These are phyloP conservation scores for Trifolium fragiferum DNA, from an alignment of 306 rosid genomes.

Conservation along the genomic window DNA sequence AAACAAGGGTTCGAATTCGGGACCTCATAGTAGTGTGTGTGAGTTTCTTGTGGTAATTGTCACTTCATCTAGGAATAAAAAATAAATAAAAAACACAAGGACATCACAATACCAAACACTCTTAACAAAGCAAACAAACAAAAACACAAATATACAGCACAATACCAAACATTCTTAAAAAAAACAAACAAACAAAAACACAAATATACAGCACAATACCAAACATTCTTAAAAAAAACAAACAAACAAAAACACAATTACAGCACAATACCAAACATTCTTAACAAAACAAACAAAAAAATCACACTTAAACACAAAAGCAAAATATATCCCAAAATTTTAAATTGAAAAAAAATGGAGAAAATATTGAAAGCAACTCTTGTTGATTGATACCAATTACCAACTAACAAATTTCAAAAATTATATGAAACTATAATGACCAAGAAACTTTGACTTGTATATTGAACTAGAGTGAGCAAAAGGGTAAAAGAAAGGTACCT, in stretches of 20 bases:
- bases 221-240: conserved; percentile 7
- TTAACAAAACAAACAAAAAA: conserved; percentile 20
- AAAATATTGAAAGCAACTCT: conserved; percentile 38
- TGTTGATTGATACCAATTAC: conserved; percentile 2
- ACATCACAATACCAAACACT: no score
- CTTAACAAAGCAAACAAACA: conserved; percentile 15
- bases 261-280: conserved; percentile 19
- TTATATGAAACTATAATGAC: conserved; percentile 29
- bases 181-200: conserved; percentile 18
- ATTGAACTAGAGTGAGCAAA: conserved; percentile 45
- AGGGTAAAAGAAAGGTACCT: conserved; percentile 47
- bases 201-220: conserved; percentile 25
- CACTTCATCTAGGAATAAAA: no score
- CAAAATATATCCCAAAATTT: conserved; percentile 3
- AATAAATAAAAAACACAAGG: no score
- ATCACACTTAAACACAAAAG: conserved; percentile 37
- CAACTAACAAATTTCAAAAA: conserved; percentile 21
- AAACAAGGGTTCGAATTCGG: no score
- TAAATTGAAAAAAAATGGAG: background rate
- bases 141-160: background rate
- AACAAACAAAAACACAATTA: conserved; percentile 15
- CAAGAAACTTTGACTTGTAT: conserved; percentile 57
- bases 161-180: background rate
- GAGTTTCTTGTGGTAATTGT: no score
- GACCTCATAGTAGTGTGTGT: no score